phyloP scores from a whole-genome alignment of 129 eudicot species.

The Centaurea solstitialis region DNA sequence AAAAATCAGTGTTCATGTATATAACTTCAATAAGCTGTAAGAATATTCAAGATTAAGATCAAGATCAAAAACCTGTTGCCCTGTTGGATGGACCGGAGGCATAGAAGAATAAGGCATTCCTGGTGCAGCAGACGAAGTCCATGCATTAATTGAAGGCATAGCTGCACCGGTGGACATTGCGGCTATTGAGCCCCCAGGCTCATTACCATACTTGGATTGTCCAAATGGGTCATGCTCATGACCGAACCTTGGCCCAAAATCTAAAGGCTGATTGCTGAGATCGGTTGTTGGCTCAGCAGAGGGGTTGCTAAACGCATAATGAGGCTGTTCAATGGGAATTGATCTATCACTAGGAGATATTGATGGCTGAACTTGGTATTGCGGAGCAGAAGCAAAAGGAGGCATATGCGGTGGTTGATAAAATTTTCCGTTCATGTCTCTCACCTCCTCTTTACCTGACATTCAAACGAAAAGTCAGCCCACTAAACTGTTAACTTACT shows the following conservation, averaged over 20 bases:
- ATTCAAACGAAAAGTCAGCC: constrained; percentile 40
- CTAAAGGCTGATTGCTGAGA: constrained; percentile 77
- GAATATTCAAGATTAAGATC: constrained; percentile 17
- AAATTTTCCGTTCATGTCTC: constrained; percentile 42
- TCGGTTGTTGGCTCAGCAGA: constrained; percentile 43
- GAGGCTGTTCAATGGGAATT: constrained; percentile 53
- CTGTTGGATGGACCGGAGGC: constrained; percentile 47
- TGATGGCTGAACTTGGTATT: constrained; percentile 46
- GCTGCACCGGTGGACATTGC: constrained; percentile 20
- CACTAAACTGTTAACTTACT: constrained; percentile 15
- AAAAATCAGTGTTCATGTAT: constrained; percentile 3
- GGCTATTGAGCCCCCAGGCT: constrained; percentile 33
- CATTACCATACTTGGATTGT: constrained; percentile 39
- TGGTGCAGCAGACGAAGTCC: constrained; percentile 53
- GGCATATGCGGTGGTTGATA: constrained; percentile 50
- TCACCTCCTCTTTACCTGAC: constrained; percentile 72
- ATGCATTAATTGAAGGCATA: constrained; percentile 46
- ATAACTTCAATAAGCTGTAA: not conserved
- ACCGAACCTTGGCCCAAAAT: constrained; percentile 55
- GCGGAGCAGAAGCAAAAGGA: constrained; percentile 47
- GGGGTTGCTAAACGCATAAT: constrained; percentile 52
- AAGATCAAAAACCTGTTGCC: constrained; percentile 75
- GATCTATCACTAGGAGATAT: constrained; percentile 47
- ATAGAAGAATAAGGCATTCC: constrained; percentile 54
- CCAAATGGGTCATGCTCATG: constrained; percentile 53